Evolutionary conservation across 495 filamentous ascomycete species (phyloP).

Genomic region (Usnea hakonensis): DNA sequence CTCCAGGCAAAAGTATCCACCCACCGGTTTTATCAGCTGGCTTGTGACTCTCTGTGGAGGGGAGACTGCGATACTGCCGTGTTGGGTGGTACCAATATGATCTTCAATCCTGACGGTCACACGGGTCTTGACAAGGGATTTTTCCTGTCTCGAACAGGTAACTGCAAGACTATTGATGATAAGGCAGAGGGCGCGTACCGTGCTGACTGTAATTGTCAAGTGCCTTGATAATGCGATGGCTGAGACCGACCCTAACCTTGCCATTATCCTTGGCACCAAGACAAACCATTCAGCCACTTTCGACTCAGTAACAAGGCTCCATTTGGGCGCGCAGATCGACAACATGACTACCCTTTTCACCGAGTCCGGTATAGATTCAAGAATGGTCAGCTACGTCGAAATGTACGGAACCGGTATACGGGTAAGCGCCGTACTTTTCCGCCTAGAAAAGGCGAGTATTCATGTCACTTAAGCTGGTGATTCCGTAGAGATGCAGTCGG

Average conservation of each 20-base stretch:
- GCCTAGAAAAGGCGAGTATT: not conserved
- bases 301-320: constrained; percentile 32
- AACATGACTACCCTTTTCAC: constrained; percentile 21
- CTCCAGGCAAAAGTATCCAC: not conserved
- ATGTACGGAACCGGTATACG: constrained; percentile 39
- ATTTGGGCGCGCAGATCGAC: constrained; percentile 23
- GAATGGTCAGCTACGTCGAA: constrained; percentile 30
- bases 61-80: constrained; percentile 35
- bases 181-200: constrained; percentile 37
- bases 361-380: constrained; percentile 19
- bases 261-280: constrained; percentile 24
- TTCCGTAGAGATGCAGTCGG: constrained; percentile 30
- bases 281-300: constrained; percentile 33
- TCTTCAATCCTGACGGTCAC: constrained; percentile 31
- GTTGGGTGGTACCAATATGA: constrained; percentile 35
- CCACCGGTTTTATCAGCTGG: constrained; percentile 6
- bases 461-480: constrained; percentile 23
- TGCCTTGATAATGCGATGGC: constrained; percentile 29
- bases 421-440: constrained; percentile 4
- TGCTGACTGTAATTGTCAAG: constrained; percentile 33
- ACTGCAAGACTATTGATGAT: constrained; percentile 39
- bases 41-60: constrained; percentile 32
- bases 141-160: constrained; percentile 34
- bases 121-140: constrained; percentile 29
- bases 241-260: constrained; percentile 30